phyloP scores from a whole-genome alignment of 257 asterid genomes.

The Primulina tabacum region DNA sequence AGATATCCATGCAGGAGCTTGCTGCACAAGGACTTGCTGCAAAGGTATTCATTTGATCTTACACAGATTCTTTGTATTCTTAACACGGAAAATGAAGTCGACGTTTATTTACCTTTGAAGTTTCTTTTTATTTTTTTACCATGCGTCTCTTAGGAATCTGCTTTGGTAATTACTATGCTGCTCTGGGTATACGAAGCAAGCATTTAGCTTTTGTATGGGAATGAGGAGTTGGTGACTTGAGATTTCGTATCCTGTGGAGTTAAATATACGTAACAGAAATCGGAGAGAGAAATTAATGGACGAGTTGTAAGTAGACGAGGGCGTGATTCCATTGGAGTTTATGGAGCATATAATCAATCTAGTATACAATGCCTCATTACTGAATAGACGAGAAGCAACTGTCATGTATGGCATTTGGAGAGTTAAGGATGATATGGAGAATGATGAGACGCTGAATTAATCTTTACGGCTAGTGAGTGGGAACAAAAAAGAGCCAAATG shows the following conservation, averaged over 20 bases:
- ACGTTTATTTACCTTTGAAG: not conserved
- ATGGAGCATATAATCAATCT: not conserved
- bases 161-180: not conserved
- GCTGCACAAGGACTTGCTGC: constrained; percentile 81
- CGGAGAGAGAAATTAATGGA: not conserved
- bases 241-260: not conserved
- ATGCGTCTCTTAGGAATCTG: not conserved
- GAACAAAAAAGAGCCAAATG: not conserved
- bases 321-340: not conserved
- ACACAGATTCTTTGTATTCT: not conserved
- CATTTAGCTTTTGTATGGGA: not conserved
- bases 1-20: constrained; percentile 83
- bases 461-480: not conserved
- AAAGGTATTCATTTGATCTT: constrained; percentile 43
- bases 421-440: not conserved
- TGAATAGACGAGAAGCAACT: not conserved
- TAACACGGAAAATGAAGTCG: not conserved
- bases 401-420: not conserved
- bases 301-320: not conserved
- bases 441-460: not conserved
- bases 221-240: not conserved
- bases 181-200: not conserved
- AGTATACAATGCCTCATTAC: not conserved
- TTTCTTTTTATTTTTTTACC: not conserved
- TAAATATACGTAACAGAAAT: not conserved